Percentiles rank a stretch among this genome's conserved stretches.
Conservation (phyloP, 2,329 filamentous ascomycete species). For the Alternaria atra region DNA sequence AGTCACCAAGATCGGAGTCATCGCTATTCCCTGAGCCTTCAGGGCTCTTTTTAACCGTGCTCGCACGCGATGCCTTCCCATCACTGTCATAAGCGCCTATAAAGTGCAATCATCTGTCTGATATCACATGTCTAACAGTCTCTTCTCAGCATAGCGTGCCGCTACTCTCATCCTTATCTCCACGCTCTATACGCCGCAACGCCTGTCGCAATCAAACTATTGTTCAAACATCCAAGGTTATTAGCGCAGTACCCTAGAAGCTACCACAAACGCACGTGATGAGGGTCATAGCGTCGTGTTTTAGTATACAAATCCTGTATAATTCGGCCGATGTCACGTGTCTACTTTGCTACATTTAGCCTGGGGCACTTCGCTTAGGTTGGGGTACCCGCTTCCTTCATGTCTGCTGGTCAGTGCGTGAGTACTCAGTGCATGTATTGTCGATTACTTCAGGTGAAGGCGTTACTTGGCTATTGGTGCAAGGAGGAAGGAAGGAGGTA, state of each 20-base stretch:
- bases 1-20: too few species aligned
- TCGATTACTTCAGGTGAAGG: not conserved
- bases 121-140: not conserved
- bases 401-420: not conserved
- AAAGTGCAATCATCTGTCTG: not conserved
- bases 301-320: not conserved
- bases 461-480: not conserved
- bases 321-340: conserved; percentile 11
- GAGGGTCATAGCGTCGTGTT: not conserved
- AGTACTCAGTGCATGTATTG: not conserved
- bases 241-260: not conserved
- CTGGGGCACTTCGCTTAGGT: not conserved
- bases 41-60: not conserved
- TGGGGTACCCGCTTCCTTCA: not conserved
- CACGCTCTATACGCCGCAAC: not conserved
- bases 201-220: not conserved
- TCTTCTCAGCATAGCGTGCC: not conserved
- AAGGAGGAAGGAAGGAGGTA: not conserved
- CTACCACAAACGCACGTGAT: not conserved
- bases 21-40: too few species aligned
- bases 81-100: not conserved
- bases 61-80: not conserved
- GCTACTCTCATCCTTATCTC: not conserved
- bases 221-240: not conserved
- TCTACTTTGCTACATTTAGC: not conserved